Evolutionary conservation across 2,329 filamentous ascomycete genomes (phyloP), one percentile per base, ranked within the genome.

Genomic region (Colletotrichum coccodes): DNA sequence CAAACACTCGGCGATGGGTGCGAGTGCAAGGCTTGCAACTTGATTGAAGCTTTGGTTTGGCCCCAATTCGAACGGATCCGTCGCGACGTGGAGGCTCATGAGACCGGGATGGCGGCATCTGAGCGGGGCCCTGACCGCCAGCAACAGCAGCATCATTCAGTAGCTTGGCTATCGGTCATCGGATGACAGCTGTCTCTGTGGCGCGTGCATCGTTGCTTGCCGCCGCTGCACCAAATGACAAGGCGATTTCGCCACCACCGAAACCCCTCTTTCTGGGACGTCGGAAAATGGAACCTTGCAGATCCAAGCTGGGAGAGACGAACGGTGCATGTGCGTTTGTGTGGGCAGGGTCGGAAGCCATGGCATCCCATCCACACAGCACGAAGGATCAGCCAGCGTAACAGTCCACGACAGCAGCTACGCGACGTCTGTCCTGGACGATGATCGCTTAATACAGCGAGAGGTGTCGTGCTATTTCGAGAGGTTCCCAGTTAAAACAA

Each of bases 1-100:
- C 58, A n/a, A 59, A 30, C 32, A 34, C 32, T 56, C 42, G 28
- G 42, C 32, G 16, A 30, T 60, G 53, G 36, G 44, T 18, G 38
- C 65, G 47, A 65, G 65, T 46, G 54, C 47, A 57, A 59, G 54
- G 28, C 30, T 59, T 56, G 40, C 26, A 34, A 50, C 47, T 60
- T 34, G 47, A 46, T n/a, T 30, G 36, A 47, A 50, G 40, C 28
- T 34, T 26, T 32, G 28, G 56, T 26, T 34, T 28, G 38, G 61
- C 36, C 36, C 47, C 47, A 40, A 34, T 30, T 47, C n/a, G 32
- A 47, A 65, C 40, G 47, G 46, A 59, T 50, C 61, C 61, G 44
- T 60, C n/a, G 36, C 53, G 36, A 54, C n/a, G n/a, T 67, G 57
- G 49, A 70, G 67, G 63, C 67, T 68, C 57, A 62, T 40, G 26